Percentiles rank a stretch among this genome's conserved stretches.
These are phyloP conservation scores for Colletotrichum incanum DNA, from an alignment of 2,329 filamentous ascomycete species.

Conservation along the genomic window DNA sequence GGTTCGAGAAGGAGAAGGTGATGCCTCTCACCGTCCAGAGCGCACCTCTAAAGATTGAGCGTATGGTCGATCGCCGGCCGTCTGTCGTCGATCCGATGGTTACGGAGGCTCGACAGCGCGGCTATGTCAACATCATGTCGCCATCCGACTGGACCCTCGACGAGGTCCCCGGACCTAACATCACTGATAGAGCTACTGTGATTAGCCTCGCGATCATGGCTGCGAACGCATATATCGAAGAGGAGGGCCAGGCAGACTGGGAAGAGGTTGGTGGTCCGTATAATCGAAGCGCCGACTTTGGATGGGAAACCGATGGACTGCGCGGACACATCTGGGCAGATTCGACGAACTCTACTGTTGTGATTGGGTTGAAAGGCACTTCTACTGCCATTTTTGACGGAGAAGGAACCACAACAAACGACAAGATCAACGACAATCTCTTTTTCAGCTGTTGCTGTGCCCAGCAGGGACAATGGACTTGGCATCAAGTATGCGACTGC, in stretches of 20 bases:
- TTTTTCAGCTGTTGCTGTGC: conserved; percentile 99
- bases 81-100: conserved; percentile 85
- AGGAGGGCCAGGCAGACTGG: conserved; percentile 83
- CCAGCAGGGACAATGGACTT: conserved; percentile 91
- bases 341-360: conserved; percentile 85
- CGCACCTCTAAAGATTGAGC: conserved; percentile 79
- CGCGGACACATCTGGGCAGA: conserved; percentile 95
- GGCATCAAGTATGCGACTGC: conserved; percentile 95
- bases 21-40: conserved; percentile 75
- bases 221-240: conserved; percentile 88
- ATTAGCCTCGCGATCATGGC: conserved; percentile 90
- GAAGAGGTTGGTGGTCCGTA: conserved; percentile 83
- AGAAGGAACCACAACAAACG: conserved; percentile 96
- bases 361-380: conserved; percentile 95
- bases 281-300: conserved; percentile 91
- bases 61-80: conserved; percentile 83
- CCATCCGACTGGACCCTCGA: conserved; percentile 88
- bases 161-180: conserved; percentile 82
- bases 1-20: conserved; percentile 65
- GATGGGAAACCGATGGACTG: conserved; percentile 91
- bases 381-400: conserved; percentile 94
- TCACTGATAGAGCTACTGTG: conserved; percentile 88
- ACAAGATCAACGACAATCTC: conserved; percentile 97
- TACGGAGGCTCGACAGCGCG: conserved; percentile 78
- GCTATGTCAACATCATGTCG: conserved; percentile 77